Evolutionary conservation across 2,329 filamentous ascomycete species (phyloP).

Genomic region (Dactylonectria estremocensis): DNA sequence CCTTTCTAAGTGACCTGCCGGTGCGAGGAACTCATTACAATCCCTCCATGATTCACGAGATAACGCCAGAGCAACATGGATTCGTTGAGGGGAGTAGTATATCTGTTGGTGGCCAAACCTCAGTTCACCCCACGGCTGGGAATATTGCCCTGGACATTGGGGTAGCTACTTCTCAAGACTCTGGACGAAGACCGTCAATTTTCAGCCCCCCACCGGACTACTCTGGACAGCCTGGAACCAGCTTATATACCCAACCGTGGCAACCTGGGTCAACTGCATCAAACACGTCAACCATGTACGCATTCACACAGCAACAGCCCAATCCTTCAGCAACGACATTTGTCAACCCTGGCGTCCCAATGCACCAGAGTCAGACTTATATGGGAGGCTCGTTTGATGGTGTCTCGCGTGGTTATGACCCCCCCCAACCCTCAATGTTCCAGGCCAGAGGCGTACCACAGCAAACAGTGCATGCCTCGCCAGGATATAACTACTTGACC

Average conservation of each 20-base stretch:
- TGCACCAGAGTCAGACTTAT: conserved; percentile 53
- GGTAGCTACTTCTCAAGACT: conserved; percentile 61
- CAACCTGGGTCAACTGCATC: conserved; percentile 60
- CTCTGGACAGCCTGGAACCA: conserved; percentile 53
- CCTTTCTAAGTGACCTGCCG: conserved; percentile 62
- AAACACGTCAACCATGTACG: conserved; percentile 61
- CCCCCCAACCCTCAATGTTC: conserved; percentile 52
- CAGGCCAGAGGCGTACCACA: conserved; percentile 51
- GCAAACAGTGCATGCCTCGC: conserved; percentile 48
- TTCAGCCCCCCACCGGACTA: conserved; percentile 61
- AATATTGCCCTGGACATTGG: conserved; percentile 62
- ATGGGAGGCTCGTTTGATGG: conserved; percentile 55
- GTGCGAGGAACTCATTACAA: conserved; percentile 60
- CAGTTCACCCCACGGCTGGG: conserved; percentile 53
- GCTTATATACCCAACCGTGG: conserved; percentile 63
- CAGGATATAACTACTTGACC: conserved; percentile 55
- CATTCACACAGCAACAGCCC: conserved; percentile 60
- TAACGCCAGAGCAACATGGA: conserved; percentile 58
- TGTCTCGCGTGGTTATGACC: conserved; percentile 53
- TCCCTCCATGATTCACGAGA: conserved; percentile 60
- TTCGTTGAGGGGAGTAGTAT: conserved; percentile 59
- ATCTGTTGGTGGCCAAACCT: conserved; percentile 52
- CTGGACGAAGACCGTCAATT: conserved; percentile 62
- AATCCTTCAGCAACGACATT: conserved; percentile 51
- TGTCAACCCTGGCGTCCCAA: conserved; percentile 50